Evolutionary conservation across 2,329 filamentous ascomycete genomes (phyloP), one percentile per base, ranked within the genome.

Genomic region (Fusarium incarnatum): DNA sequence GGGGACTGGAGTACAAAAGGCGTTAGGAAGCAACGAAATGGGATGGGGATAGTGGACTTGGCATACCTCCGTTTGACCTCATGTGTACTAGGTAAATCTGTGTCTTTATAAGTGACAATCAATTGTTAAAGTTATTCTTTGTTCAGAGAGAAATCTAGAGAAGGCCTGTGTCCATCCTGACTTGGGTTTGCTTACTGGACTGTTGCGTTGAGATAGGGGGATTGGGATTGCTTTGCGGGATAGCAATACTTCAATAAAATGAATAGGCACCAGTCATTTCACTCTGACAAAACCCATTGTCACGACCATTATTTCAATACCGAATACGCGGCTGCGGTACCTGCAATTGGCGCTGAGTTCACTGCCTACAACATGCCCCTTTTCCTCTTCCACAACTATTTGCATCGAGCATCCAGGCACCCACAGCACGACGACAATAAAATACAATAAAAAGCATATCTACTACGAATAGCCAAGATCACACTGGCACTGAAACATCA

Each of bases 21-120:
- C 54, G 65, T 32, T 52, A 53, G 20, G 47, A 68, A 56, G 41
- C 2, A 53, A 48, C 34, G 41, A 63, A 45, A 42, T 1, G 15
- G 12, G 28, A 13, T 28, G 28, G 18, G 3, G 11, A 18, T 8
- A 7, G 22, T 6, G 18, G 22, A 27, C 4, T 3, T 20, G 18
- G 3, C 8, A 22, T 45, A 16, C 25, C 27, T 22, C 11, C 4
- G 9, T 13, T 12, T 20, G 1, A 9, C 13, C 20, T 12, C 11
- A 20, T 44, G 40, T 52, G 34, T 47, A 56, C 10, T 42, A 63
- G 8, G 5, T 2, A 7, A 3, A 2, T 6, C 12, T 25, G 10
- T 34, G 5, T 16, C 9, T 25, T 1, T 8, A 4, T 10, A 18
- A 3, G 20, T 6, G 12, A 4, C 18, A 10, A 49, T n/a, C 37